Conservation (phyloP, 2,329 filamentous ascomycete species). For the Alternaria rosae region DNA sequence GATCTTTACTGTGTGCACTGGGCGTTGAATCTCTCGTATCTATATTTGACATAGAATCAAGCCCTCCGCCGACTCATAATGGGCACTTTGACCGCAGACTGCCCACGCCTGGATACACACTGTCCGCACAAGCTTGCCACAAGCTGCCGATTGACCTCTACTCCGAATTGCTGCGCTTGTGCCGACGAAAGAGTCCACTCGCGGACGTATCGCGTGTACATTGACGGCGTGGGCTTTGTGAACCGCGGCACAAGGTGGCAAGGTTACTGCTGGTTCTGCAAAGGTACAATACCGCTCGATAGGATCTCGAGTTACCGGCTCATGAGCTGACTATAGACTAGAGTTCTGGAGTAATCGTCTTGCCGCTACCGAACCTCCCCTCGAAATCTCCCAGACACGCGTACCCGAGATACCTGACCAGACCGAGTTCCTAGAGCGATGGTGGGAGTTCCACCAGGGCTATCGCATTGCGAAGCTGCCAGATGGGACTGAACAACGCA, state of each 20-base stretch:
- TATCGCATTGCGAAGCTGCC: constrained; percentile 51
- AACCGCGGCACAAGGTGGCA: constrained; percentile 58
- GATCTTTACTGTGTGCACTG: not conserved
- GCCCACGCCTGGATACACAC: constrained; percentile 46
- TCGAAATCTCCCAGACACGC: constrained; percentile 54
- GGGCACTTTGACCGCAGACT: constrained; percentile 52
- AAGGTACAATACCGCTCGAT: constrained; percentile 35
- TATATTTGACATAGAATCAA: not conserved
- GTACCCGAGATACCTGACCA: constrained; percentile 59
- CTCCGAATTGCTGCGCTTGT: constrained; percentile 52
- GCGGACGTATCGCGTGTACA: constrained; percentile 55
- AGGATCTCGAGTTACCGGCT: not conserved
- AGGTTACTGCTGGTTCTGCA: constrained; percentile 61
- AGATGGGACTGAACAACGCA: constrained; percentile 55
- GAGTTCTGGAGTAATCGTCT: constrained; percentile 60
- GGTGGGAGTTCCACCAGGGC: constrained; percentile 60
- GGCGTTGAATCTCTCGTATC: not conserved
- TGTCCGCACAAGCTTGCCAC: constrained; percentile 54
- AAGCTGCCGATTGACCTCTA: constrained; percentile 52
- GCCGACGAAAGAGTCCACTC: constrained; percentile 52
- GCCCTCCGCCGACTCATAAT: constrained; percentile 25
- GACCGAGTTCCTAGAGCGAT: constrained; percentile 54
- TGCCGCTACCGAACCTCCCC: constrained; percentile 50
- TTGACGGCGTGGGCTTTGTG: constrained; percentile 60
- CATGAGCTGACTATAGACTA: constrained; percentile 23